A percentile compares a stretch with the other conserved stretches of the same genome.
phyloP scores from a whole-genome alignment of 768 basidiomycete species.

The Agaricus blazei region DNA sequence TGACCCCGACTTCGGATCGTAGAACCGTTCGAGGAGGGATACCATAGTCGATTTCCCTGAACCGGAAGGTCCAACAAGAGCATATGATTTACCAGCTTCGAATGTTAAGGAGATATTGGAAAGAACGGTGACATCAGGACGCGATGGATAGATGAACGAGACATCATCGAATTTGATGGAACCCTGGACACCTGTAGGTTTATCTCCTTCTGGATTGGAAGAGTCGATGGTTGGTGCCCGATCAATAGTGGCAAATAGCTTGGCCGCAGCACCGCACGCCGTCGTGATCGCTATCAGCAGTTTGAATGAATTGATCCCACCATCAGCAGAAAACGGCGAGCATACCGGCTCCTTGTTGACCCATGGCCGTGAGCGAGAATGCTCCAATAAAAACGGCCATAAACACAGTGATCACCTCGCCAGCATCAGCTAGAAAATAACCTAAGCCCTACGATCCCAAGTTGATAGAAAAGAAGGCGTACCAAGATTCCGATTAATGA shows the following conservation, averaged over 20 bases:
- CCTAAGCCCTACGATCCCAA: neutral
- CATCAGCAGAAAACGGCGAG: slow-evolving; percentile 44
- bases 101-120: slow-evolving; percentile 55
- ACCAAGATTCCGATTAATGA: slow-evolving; percentile 53
- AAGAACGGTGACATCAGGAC: slow-evolving; percentile 63
- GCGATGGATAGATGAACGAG: slow-evolving; percentile 73
- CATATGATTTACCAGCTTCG: slow-evolving; percentile 63
- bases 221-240: slow-evolving; percentile 78
- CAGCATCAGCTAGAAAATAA: slow-evolving; percentile 40
- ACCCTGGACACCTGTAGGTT: slow-evolving; percentile 59
- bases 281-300: slow-evolving; percentile 41
- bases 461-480: slow-evolving; percentile 11
- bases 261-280: slow-evolving; percentile 75
- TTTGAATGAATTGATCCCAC: slow-evolving; percentile 14
- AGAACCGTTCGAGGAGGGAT: slow-evolving; percentile 75
- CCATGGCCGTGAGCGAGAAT: slow-evolving; percentile 69
- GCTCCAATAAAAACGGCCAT: slow-evolving; percentile 74
- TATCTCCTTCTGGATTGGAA: slow-evolving; percentile 49
- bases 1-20: slow-evolving; percentile 59
- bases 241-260: slow-evolving; percentile 76
- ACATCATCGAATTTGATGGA: slow-evolving; percentile 63
- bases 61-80: slow-evolving; percentile 65
- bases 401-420: slow-evolving; percentile 71
- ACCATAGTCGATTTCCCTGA: slow-evolving; percentile 67
- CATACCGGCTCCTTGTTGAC: slow-evolving; percentile 70